A percentile compares a stretch with the other conserved stretches of the same genome.
phyloP scores from a whole-genome alignment of 306 rosid genomes.

The Pterocarpus macrocarpus region DNA sequence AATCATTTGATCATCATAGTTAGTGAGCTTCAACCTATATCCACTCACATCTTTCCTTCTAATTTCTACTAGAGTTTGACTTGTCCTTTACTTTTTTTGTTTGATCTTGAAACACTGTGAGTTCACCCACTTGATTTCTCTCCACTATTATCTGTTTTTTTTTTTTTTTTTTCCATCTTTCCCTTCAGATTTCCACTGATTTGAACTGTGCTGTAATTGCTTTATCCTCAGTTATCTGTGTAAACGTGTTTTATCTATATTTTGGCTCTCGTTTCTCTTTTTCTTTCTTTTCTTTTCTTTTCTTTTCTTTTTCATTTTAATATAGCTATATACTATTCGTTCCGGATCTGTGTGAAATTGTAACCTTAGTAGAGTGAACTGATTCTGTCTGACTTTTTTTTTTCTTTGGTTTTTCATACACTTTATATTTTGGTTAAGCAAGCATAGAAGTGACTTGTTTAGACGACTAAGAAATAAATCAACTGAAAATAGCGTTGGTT shows the following conservation, averaged over 20 bases:
- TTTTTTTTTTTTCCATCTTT: not conserved
- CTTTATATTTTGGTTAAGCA: not conserved
- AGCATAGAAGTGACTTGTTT: not conserved
- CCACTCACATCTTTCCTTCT: not conserved
- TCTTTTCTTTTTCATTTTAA: not conserved
- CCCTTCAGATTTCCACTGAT: conserved; percentile 10
- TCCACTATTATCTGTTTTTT: not conserved
- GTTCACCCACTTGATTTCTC: conserved; percentile 18
- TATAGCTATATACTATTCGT: not conserved
- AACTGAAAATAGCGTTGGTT: not conserved
- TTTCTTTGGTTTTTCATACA: too few relatives aligned
- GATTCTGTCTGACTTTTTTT: not conserved
- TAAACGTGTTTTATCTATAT: not conserved
- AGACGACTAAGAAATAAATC: conserved; percentile 17
- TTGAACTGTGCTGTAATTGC: conserved; percentile 7
- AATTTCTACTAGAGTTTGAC: conserved; percentile 5
- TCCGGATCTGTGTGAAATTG: conserved; percentile 34
- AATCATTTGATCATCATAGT: not conserved
- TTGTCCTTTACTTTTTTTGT: not conserved
- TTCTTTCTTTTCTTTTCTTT: too few relatives aligned
- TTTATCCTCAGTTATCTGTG: not conserved
- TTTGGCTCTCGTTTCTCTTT: not conserved
- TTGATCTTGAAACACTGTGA: not conserved
- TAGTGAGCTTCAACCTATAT: not conserved
- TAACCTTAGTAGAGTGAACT: conserved; percentile 21